A percentile compares a stretch with the other conserved stretches of the same genome.
Conservation (phyloP, 768 basidiomycete species). For the Hypholoma fasciculare region DNA sequence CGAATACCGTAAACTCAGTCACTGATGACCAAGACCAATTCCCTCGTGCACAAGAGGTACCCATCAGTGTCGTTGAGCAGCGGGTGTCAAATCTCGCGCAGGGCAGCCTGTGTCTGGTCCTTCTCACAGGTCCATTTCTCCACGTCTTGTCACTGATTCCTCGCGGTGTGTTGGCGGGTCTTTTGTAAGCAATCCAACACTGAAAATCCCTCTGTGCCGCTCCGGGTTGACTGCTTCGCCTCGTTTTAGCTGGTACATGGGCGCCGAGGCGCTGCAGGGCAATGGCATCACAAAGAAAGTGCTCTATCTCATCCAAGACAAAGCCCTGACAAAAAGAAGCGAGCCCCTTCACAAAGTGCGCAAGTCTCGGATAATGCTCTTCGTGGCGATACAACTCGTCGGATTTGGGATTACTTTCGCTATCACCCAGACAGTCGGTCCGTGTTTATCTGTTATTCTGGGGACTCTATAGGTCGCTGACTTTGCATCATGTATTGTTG, state of each 20-base stretch:
- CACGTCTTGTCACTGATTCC: slow-evolving; percentile 81
- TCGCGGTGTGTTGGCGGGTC: slow-evolving; percentile 78
- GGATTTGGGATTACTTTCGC: slow-evolving; percentile 90
- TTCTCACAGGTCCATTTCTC: slow-evolving; percentile 81
- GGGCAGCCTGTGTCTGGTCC: slow-evolving; percentile 74
- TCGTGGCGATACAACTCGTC: slow-evolving; percentile 71
- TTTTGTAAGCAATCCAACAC: slow-evolving; percentile 61
- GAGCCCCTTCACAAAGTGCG: slow-evolving; percentile 81
- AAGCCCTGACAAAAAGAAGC: slow-evolving; percentile 50
- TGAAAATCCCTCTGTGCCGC: background rate
- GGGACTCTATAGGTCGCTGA: background rate
- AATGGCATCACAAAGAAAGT: slow-evolving; percentile 86
- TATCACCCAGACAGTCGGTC: slow-evolving; percentile 87
- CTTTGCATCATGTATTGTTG: slow-evolving; percentile 6
- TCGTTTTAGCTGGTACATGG: slow-evolving; percentile 85
- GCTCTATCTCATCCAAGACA: slow-evolving; percentile 78
- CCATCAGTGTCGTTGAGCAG: slow-evolving; percentile 85
- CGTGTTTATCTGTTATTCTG: slow-evolving; percentile 13
- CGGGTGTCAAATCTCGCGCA: slow-evolving; percentile 90
- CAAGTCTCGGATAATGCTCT: slow-evolving; percentile 70
- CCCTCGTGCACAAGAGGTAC: slow-evolving; percentile 43
- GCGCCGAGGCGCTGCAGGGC: slow-evolving; percentile 72
- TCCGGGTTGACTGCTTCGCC: background rate
- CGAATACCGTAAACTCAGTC: background rate
- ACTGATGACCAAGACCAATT: slow-evolving; percentile 19